Conservation (phyloP, 2,329 filamentous ascomycete genomes). For the Pseudopyricularia javanii region DNA sequence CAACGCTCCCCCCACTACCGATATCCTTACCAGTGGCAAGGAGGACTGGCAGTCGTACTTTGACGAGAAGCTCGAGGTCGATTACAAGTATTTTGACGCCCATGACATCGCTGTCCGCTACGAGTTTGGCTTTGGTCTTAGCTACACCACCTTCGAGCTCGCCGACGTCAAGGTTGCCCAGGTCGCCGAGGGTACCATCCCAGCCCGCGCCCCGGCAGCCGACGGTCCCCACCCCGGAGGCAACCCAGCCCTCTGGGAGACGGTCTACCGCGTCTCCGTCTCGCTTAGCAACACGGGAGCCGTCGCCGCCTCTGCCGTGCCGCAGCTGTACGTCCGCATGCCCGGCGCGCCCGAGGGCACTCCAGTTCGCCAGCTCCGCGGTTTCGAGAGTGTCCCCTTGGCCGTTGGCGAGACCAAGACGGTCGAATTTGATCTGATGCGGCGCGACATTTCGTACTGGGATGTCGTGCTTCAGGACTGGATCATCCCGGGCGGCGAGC, state of each 20-base stretch:
- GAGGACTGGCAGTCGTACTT: conserved; percentile 32
- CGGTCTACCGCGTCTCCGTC: conserved; percentile 32
- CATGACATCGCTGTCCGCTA: conserved; percentile 46
- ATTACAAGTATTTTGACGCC: conserved; percentile 55
- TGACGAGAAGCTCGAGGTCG: conserved; percentile 52
- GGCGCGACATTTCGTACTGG: conserved; percentile 37
- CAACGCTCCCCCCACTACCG: conserved; percentile 26
- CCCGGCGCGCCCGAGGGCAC: conserved; percentile 26
- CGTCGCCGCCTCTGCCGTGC: conserved; percentile 33
- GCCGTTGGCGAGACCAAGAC: conserved; percentile 23
- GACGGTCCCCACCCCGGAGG: conserved; percentile 31
- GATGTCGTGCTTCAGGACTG: conserved; percentile 28
- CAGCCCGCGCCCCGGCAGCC: conserved; percentile 17
- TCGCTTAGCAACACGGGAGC: conserved; percentile 37
- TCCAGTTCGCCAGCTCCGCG: conserved; percentile 34
- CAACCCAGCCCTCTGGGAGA: conserved; percentile 39
- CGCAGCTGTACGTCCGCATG: conserved; percentile 39
- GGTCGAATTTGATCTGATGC: conserved; percentile 31
- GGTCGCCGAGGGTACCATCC: conserved; percentile 29
- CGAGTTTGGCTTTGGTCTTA: conserved; percentile 53
- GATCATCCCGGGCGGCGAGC: conserved; percentile 20
- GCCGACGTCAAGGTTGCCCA: conserved; percentile 36
- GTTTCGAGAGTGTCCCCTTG: conserved; percentile 37
- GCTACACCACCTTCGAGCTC: conserved; percentile 41
- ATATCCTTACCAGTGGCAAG: conserved; percentile 21